Evolutionary conservation across 2,329 filamentous ascomycete species (phyloP).

Genomic region (Diaporthe capsici): DNA sequence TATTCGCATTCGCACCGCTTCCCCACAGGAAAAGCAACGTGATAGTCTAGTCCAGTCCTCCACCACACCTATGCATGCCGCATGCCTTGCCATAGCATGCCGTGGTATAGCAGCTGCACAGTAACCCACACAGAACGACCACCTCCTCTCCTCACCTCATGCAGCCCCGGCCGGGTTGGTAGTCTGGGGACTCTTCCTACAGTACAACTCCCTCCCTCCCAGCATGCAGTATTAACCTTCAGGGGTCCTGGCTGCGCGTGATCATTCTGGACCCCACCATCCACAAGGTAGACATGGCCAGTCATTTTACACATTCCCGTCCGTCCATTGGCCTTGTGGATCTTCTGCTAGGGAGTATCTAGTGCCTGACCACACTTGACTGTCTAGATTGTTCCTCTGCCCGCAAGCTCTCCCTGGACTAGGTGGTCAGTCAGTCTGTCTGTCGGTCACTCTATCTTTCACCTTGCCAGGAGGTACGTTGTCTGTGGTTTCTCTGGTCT

Average conservation of each 20-base stretch:
- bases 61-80: background rate
- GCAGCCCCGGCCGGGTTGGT: conserved; percentile 5
- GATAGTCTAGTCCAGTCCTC: conserved; percentile 7
- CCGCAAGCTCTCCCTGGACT: background rate
- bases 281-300: conserved; percentile 19
- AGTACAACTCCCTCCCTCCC: background rate
- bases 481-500: background rate
- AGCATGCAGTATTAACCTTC: conserved; percentile 21
- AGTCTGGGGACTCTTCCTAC: background rate
- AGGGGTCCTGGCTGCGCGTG: conserved; percentile 30
- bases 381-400: background rate
- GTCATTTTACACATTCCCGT: conserved; percentile 23
- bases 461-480: background rate
- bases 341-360: conserved; percentile 15
- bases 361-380: conserved; percentile 12
- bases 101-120: conserved; percentile 13
- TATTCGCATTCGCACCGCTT: conserved; percentile 4
- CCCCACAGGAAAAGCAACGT: conserved; percentile 28
- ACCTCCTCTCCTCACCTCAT: conserved; percentile 7
- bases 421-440: background rate
- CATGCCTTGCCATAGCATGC: conserved; percentile 3
- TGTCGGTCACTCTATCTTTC: conserved; percentile 5
- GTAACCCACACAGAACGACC: conserved; percentile 24
- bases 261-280: conserved; percentile 30
- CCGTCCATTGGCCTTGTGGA: conserved; percentile 14